Base-by-base conservation (phyloP, 2,329 filamentous ascomycete genomes). In the Trichoderma sp. region DNA sequence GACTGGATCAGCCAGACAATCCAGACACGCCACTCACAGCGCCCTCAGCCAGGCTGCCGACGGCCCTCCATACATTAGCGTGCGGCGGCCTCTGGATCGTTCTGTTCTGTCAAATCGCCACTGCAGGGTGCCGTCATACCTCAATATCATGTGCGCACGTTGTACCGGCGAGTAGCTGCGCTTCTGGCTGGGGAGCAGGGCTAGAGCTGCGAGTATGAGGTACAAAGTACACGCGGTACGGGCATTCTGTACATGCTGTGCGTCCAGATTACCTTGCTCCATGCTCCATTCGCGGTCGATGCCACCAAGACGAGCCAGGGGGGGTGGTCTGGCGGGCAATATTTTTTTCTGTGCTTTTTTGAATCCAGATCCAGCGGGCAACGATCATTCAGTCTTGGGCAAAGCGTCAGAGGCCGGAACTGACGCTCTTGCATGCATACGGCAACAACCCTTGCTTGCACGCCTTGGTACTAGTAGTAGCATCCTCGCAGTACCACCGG, bases 61-160 rank as follows among this genome's bases (percentile, higher is more conserved):
- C 65, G 52, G 68, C 43, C 68, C 61, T 58, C 49, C 49, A 47
- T 60, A 61, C 61, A 66, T 69, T 69, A 69, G 68, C 64, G 62
- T 69, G 67, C 67, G 47, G 68, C 61, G 55, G 61, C 40, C 68
- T 65, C 66, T 69, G 53, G 68, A 69, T 56, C 40, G 31, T 33
- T 33, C 7, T 33, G 31, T 29, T 65, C 55, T 68, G 35, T 65
- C 61, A 59, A 66, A 58, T 70, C 59, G 69, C 66, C 63, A 57
- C 71, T 71, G 66, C 72, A 71, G 57, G 69, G 62, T 69, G 70
- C 71, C 64, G 71, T 72, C 71, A 73, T 70, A 70, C 64, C 29
- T 40, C 29, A 49, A 35, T 40, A 33, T 70, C 61, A 59, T 61
- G 61, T 58, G 57, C 57, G 49, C 61, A 31, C 56, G 56, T 29